phyloP scores from a whole-genome alignment of 1,284 basidiomycete genomes.

The Ceratobasidium sp. region DNA sequence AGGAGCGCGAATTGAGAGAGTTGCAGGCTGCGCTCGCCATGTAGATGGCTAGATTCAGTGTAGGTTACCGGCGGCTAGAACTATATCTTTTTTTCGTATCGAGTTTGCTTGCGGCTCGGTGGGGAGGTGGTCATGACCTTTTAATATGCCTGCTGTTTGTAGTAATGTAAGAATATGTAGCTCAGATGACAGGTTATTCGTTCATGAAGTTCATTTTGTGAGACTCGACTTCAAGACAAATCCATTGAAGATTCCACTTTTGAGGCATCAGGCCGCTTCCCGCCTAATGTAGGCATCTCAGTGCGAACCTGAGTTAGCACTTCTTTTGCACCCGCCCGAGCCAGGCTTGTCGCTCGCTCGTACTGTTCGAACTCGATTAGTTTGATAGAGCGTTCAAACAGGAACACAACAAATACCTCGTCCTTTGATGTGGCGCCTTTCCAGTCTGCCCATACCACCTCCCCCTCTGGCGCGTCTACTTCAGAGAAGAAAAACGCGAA shows the following conservation, averaged over 20 bases:
- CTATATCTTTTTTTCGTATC: neutral
- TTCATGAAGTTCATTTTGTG: constrained; percentile 14
- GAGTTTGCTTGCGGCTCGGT: neutral
- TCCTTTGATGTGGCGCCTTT: constrained; percentile 37
- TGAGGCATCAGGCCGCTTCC: neutral
- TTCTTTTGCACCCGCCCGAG: constrained; percentile 25
- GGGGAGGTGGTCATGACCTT: constrained; percentile 1
- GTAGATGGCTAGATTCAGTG: constrained; percentile 57
- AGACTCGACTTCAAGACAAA: neutral
- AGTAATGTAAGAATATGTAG: constrained; percentile 41
- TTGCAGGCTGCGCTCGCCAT: constrained; percentile 93
- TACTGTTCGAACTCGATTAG: constrained; percentile 6
- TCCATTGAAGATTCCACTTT: constrained; percentile 19
- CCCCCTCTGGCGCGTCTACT: constrained; percentile 40
- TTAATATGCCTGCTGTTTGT: constrained; percentile 42
- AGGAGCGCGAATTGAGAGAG: constrained; percentile 90
- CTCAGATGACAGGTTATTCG: constrained; percentile 39
- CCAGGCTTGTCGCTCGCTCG: constrained; percentile 6
- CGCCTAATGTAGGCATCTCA: neutral
- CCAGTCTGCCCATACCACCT: constrained; percentile 48
- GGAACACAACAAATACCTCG: constrained; percentile 35
- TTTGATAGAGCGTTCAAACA: neutral
- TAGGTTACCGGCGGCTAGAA: constrained; percentile 1
- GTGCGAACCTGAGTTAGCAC: constrained; percentile 7
- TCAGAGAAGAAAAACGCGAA: constrained; percentile 72